Base-by-base conservation (phyloP, 2,329 filamentous ascomycete species). In the Zymoseptoria tritici region DNA sequence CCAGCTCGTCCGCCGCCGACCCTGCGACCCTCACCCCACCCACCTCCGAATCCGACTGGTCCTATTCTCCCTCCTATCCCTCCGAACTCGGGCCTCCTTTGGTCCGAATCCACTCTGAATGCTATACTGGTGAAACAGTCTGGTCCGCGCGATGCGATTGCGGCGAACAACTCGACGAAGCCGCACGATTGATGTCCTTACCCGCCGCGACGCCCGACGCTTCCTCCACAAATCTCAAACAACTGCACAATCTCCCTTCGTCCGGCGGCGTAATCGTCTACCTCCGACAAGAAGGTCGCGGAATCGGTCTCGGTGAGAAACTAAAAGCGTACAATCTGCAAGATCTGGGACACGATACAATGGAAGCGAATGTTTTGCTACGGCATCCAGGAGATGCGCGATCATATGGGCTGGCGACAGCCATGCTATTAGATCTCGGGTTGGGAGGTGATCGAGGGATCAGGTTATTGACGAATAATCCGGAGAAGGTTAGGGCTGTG, bases 121-220 rank as follows among this genome's bases (percentile, higher is more conserved):
- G 94, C 77, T 99, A 99, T 75, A 99, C 94, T 0, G 94, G 94
- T 60, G 94, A 99, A 79, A 99, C 94, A 0, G 94, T 95, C 0
- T 97, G 94, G 94, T 97, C 92, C 7, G 93, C 94, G 42, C 86
- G 94, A 26, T 99, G 94, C 77, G 94, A 99, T 77, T 99, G 94
- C 74, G 94, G 94, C 59, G 94, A 99, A 77, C 94, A 99, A 74
- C 82, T 99, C 2, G 94, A 99, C 74, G 94, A 99, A 78, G 94
- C 94, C 1, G 94, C 93, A 1, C 84, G 94, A 24, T 79, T 99
- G 1, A 99, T 99, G 94, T 88, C 66, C 19, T 55, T 72, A 21
- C 70, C 70, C 21, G 59, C 64, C 26, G 63, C 71, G 13, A 68
- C 70, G 4, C 67, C 69, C 8, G 59, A 55, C 4, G 67, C 68